Base-by-base conservation (phyloP, 768 basidiomycete species). In the Sporobolomyces roseus region DNA sequence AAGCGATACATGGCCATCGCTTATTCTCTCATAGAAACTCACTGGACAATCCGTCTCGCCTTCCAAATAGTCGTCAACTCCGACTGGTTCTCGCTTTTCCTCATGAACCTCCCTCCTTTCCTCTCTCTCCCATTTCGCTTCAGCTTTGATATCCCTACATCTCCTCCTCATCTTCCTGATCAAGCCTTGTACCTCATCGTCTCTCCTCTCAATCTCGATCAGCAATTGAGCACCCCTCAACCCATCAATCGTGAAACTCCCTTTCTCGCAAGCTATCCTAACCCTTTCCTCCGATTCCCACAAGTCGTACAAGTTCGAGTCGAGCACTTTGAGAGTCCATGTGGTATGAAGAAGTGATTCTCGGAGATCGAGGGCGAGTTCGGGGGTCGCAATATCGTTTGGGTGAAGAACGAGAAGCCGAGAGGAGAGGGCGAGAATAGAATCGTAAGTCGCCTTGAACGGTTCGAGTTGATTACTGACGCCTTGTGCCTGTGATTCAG, bases 321-420 rank as follows among this genome's bases (percentile, higher is more conserved):
- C 67, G 13, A 53, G 2, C 4, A 12, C 30, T 17, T 29, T n/a
- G 0, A 63, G 41, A n/a, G 32, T 36, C 5, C 13, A 21, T 1
- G 67, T 61, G 0, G 61, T 43, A 17, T n/a, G 23, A 19, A 59
- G 27, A 12, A 68, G 49, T 1, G 38, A 19, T 38, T 52, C 32
- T 13, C 67, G 67, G 21, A 68, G 48, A 43, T 63, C 61, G 67
- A 68, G 61, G 21, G 67, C 67, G 67, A 68, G 67, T 2, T 48
- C 51, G 9, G 67, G 67, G 2, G 67, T 68, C 23, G 50, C 38
- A 43, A 68, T 30, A 27, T 48, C n/a, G 50, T 68, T 68, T 0
- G 67, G 67, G 33, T 68, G 67, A 4, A 68, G 35, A 13, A 21
- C 61, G 50, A 33, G 5, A 10, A 68, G 61, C 6, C 61, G 55